A percentile compares a stretch with the other conserved stretches of the same genome.
These are phyloP conservation scores for Fusarium sublunatum DNA, from an alignment of 2,329 filamentous ascomycete species.

Conservation along the genomic window DNA sequence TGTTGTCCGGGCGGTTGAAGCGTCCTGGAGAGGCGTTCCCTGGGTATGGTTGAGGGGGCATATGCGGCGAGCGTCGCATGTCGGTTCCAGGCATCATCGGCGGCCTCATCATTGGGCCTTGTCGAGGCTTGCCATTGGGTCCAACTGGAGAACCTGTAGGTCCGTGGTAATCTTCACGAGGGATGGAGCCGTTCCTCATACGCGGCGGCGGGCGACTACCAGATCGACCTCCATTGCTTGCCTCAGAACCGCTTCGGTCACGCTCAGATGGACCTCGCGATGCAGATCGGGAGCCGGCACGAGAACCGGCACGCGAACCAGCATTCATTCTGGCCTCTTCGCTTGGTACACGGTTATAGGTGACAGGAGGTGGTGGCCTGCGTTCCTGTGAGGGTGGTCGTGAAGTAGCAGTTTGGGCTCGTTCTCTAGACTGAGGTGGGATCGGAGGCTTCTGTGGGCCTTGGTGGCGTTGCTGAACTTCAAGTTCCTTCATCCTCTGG, in stretches of 20 bases:
- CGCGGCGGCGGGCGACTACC: conserved; percentile 55
- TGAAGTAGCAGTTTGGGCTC: conserved; percentile 42
- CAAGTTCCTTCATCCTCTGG: conserved; percentile 66
- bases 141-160: conserved; percentile 40
- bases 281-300: conserved; percentile 37
- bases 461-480: conserved; percentile 58
- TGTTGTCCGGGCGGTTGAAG: conserved; percentile 42
- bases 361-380: conserved; percentile 55
- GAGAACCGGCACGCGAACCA: conserved; percentile 30
- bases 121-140: conserved; percentile 45
- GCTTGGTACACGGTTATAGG: conserved; percentile 59
- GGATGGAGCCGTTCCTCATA: conserved; percentile 53
- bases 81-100: conserved; percentile 62
- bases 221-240: conserved; percentile 59
- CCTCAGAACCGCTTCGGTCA: conserved; percentile 66
- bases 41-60: conserved; percentile 57
- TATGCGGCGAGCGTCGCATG: conserved; percentile 56
- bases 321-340: conserved; percentile 54
- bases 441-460: conserved; percentile 11
- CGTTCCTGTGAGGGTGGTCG: conserved; percentile 58
- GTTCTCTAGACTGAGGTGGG: conserved; percentile 28
- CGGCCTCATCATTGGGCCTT: conserved; percentile 54
- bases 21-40: conserved; percentile 34
- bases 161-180: conserved; percentile 53
- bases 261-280: conserved; percentile 57